Evolutionary conservation across 1,284 basidiomycete genomes (phyloP).

Genomic region (Malassezia cuniculi): DNA sequence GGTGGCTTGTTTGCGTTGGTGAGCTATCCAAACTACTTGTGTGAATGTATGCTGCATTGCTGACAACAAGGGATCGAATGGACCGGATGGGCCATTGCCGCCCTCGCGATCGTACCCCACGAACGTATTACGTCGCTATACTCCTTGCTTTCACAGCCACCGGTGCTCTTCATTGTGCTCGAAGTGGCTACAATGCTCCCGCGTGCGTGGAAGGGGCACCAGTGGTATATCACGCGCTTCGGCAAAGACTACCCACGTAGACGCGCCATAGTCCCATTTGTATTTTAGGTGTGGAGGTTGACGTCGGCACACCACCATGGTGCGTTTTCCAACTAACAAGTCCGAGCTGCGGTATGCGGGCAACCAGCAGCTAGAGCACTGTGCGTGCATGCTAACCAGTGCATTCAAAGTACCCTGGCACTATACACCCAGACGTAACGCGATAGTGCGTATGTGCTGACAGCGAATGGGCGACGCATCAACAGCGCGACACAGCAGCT

Average conservation of each 20-base stretch:
- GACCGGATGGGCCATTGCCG: slow-evolving; percentile 31
- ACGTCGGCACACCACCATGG: background rate
- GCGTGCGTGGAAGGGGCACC: slow-evolving; percentile 63
- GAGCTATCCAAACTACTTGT: slow-evolving; percentile 85
- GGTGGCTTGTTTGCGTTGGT: slow-evolving; percentile 65
- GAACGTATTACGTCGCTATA: too few relatives aligned
- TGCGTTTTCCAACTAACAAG: background rate
- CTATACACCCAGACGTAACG: slow-evolving; percentile 47
- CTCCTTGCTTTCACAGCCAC: slow-evolving; percentile 23
- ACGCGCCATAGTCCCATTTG: slow-evolving; percentile 56
- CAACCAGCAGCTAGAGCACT: slow-evolving; percentile 36
- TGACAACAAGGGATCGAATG: slow-evolving; percentile 37
- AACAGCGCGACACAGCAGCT: slow-evolving; percentile 83
- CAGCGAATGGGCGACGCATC: slow-evolving; percentile 95
- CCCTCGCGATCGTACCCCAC: slow-evolving; percentile 16
- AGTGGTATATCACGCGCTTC: slow-evolving; percentile 66
- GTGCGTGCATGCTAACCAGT: slow-evolving; percentile 44
- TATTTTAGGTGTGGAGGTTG: slow-evolving; percentile 48
- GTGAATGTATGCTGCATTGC: slow-evolving; percentile 53
- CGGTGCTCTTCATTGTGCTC: slow-evolving; percentile 53
- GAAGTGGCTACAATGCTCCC: slow-evolving; percentile 65
- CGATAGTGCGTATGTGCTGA: slow-evolving; percentile 27
- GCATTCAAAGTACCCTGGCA: slow-evolving; percentile 89
- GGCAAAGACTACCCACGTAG: slow-evolving; percentile 53
- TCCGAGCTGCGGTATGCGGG: slow-evolving; percentile 8